phyloP scores from a whole-genome alignment of 768 basidiomycete genomes.

The Auricularia heimuer region DNA sequence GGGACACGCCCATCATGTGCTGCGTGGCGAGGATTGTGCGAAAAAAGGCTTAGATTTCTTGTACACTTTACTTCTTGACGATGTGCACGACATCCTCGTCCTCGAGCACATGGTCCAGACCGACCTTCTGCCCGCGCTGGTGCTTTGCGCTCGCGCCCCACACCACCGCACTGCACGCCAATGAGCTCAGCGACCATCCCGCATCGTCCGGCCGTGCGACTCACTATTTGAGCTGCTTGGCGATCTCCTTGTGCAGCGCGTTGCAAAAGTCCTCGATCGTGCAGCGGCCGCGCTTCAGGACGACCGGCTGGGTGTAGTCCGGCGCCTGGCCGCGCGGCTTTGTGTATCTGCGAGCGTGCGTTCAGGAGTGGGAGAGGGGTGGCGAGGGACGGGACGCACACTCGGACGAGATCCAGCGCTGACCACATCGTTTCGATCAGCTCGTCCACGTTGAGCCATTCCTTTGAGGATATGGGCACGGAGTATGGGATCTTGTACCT shows the following conservation, averaged over 20 bases:
- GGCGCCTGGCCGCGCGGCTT: slow-evolving; percentile 87
- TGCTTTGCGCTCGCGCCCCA: slow-evolving; percentile 99
- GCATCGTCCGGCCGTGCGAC: slow-evolving; percentile 16
- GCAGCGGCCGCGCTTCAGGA: slow-evolving; percentile 54
- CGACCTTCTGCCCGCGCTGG: slow-evolving; percentile 90
- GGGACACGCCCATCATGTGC: too few relatives aligned
- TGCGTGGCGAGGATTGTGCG: too few relatives aligned
- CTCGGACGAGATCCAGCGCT: slow-evolving; percentile 82
- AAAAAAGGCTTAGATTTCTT: background rate
- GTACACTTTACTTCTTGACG: slow-evolving; percentile 36
- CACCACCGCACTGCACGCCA: slow-evolving; percentile 58
- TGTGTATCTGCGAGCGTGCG: slow-evolving; percentile 42
- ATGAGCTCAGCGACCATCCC: background rate
- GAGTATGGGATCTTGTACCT: slow-evolving; percentile 91
- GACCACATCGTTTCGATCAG: slow-evolving; percentile 90
- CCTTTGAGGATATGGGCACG: slow-evolving; percentile 85
- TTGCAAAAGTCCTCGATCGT: slow-evolving; percentile 86
- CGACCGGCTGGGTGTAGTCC: slow-evolving; percentile 86
- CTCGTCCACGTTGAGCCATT: slow-evolving; percentile 97
- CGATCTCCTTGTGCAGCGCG: slow-evolving; percentile 93
- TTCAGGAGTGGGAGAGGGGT: background rate
- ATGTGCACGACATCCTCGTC: slow-evolving; percentile 78
- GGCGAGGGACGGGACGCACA: slow-evolving; percentile 28
- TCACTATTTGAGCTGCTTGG: slow-evolving; percentile 95
- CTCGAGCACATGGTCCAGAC: slow-evolving; percentile 73